Evolutionary conservation across 164 flowering plant genomes (phyloP), one percentile per base, ranked within the genome.

Genomic region (Tetracentron sinense): DNA sequence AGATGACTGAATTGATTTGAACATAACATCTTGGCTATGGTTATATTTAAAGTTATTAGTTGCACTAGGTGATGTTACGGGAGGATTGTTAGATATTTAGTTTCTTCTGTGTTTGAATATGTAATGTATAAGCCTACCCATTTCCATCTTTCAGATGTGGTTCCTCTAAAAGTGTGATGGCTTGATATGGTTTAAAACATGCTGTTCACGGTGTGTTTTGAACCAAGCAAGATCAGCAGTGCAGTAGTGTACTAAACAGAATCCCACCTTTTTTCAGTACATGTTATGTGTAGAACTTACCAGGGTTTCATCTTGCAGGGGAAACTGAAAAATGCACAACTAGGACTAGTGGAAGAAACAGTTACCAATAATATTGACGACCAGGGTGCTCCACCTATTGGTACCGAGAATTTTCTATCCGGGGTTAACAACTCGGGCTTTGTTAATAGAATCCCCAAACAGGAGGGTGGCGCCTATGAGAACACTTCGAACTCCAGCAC

Each of bases 291-390:
- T 25, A 25, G 25, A 27, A 61, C 20, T 50, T 1, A 50, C 59
- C 15, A 52, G 54, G 25, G 29, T 62, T 58, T 47, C n/a, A 42
- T 53, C 49, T 55, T 54, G 28, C 71, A 72, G 75, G 75, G 56
- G 60, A 66, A 63, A 50, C 59, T 72, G 42, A 63, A 72, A 57
- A 28, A 42, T 53, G 17, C 49, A 31, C 60, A 61, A 21, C 31
- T 50, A 38, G 66, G 20, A 42, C 57, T 22, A 30, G 49, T 35
- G 30, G 66, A 21, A 53, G 64, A 51, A 53, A 59, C 46, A 49
- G 68, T 28, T 62, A 16, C 46, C 7, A 6, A 11, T 42, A 28
- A 42, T 21, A 46, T 21, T 14, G 61, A 53, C 42, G 56, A 21
- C 27, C 54, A 61, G 22, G 42, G 29, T 3, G 30, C 42, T 7